Percentiles rank a stretch among this genome's conserved stretches.
These are phyloP conservation scores for Hericium erinaceus DNA, from an alignment of 768 basidiomycete genomes.

Conservation along the genomic window DNA sequence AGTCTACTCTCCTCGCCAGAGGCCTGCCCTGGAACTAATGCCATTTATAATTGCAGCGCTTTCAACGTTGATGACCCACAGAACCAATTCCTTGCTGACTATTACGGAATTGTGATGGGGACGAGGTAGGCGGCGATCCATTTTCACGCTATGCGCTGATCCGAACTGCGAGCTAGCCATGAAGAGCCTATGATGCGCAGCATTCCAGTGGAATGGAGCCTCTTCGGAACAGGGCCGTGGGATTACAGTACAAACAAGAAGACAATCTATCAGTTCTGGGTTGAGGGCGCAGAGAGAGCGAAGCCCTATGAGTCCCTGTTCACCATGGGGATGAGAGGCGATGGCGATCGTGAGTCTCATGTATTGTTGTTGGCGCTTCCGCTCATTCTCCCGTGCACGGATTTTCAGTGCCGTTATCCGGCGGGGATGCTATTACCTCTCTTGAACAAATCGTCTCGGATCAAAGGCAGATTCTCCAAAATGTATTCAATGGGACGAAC, in stretches of 20 bases:
- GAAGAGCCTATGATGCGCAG: constrained; percentile 73
- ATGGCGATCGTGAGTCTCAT: constrained; percentile 25
- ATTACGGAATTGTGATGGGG: constrained; percentile 63
- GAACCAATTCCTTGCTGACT: constrained; percentile 55
- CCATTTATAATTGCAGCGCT: constrained; percentile 18
- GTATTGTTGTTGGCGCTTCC: neutral
- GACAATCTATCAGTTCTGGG: constrained; percentile 53
- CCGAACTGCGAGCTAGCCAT: constrained; percentile 29
- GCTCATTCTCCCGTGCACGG: neutral
- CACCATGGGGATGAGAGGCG: constrained; percentile 64
- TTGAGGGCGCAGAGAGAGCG: constrained; percentile 47
- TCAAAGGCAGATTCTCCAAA: constrained; percentile 50
- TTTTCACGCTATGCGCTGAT: neutral
- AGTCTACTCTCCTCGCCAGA: no score
- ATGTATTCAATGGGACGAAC: constrained; percentile 39
- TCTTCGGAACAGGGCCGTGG: constrained; percentile 51
- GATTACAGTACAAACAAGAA: constrained; percentile 48
- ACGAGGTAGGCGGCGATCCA: constrained; percentile 34
- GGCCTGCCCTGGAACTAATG: neutral
- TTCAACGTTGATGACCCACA: constrained; percentile 51
- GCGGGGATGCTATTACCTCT: constrained; percentile 38
- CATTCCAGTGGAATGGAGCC: constrained; percentile 54
- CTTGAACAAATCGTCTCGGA: constrained; percentile 48
- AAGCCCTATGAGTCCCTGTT: constrained; percentile 52
- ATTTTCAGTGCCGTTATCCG: constrained; percentile 39